These are phyloP conservation scores for Ogataea polymorpha DNA, from an alignment of 805 yeast genomes.

Conservation along the genomic window DNA sequence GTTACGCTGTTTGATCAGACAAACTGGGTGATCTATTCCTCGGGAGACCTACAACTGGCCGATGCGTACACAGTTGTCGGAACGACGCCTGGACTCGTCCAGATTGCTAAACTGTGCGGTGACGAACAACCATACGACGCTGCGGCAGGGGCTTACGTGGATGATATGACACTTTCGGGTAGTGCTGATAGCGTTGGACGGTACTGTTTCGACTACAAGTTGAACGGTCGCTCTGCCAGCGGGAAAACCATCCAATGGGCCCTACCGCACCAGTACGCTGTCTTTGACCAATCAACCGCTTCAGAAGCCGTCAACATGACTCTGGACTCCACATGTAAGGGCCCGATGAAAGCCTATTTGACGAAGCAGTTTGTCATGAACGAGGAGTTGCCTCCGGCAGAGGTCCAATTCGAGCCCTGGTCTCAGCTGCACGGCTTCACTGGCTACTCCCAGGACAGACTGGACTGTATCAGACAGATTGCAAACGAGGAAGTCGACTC, in stretches of 20 bases:
- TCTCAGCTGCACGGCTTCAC: slow-evolving; percentile 41
- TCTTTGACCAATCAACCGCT: slow-evolving; percentile 29
- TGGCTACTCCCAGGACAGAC: slow-evolving; percentile 35
- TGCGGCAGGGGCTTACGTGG: slow-evolving; percentile 68
- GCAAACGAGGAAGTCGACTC: slow-evolving; percentile 52
- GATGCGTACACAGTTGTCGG: slow-evolving; percentile 35
- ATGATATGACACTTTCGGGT: slow-evolving; percentile 42
- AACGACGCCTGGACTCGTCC: slow-evolving; percentile 39
- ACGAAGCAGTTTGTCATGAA: slow-evolving; percentile 32
- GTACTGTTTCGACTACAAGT: slow-evolving; percentile 42
- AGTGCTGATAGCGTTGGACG: slow-evolving; percentile 33
- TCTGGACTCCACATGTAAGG: slow-evolving; percentile 54
- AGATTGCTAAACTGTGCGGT: slow-evolving; percentile 45
- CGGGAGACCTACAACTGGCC: slow-evolving; percentile 13
- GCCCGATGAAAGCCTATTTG: slow-evolving; percentile 45
- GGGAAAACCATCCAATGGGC: slow-evolving; percentile 41
- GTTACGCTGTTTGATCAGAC: slow-evolving; percentile 52
- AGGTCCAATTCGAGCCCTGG: slow-evolving; percentile 57
- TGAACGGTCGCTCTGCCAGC: slow-evolving; percentile 22
- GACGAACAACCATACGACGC: slow-evolving; percentile 48
- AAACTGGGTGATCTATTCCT: slow-evolving; percentile 62
- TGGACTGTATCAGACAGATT: slow-evolving; percentile 40
- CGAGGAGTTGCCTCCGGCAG: slow-evolving; percentile 30
- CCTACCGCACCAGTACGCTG: slow-evolving; percentile 50
- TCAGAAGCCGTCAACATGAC: slow-evolving; percentile 24